Percentiles rank a stretch among this genome's conserved stretches.
Evolutionary conservation across 306 rosid species (phyloP).

Genomic region (Lagenaria siceraria): DNA sequence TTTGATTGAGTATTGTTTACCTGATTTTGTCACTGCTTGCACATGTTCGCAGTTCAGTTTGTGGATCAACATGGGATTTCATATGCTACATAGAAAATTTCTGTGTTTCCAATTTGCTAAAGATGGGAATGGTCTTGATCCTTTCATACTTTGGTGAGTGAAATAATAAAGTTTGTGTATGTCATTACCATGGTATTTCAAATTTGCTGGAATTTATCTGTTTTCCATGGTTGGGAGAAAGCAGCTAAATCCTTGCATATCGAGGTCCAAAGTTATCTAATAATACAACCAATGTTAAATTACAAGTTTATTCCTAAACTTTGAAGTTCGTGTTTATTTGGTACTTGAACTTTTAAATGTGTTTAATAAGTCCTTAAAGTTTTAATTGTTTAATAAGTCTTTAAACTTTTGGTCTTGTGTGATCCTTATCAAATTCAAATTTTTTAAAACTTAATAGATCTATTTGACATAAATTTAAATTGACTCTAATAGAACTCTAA

Average conservation of each 20-base stretch:
- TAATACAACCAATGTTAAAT: too few species aligned
- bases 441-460: too few species aligned
- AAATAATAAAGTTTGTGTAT: not conserved
- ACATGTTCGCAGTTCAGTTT: constrained; percentile 32
- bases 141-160: constrained; percentile 51
- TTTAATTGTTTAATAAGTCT: too few species aligned
- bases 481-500: too few species aligned
- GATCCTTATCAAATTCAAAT: too few species aligned
- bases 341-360: too few species aligned
- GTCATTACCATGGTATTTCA: not conserved
- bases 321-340: too few species aligned
- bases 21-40: not conserved
- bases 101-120: constrained; percentile 47
- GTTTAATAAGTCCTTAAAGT: too few species aligned
- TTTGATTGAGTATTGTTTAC: not conserved
- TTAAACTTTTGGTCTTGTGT: too few species aligned
- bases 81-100: constrained; percentile 45
- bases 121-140: constrained; percentile 35
- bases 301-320: too few species aligned
- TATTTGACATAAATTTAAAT: too few species aligned
- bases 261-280: not conserved
- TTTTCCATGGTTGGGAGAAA: not conserved
- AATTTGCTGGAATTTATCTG: not conserved
- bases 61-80: constrained; percentile 71
- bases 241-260: not conserved